Base-by-base conservation (phyloP, 352 stramenopile genomes). In the Peronospora destructor region DNA sequence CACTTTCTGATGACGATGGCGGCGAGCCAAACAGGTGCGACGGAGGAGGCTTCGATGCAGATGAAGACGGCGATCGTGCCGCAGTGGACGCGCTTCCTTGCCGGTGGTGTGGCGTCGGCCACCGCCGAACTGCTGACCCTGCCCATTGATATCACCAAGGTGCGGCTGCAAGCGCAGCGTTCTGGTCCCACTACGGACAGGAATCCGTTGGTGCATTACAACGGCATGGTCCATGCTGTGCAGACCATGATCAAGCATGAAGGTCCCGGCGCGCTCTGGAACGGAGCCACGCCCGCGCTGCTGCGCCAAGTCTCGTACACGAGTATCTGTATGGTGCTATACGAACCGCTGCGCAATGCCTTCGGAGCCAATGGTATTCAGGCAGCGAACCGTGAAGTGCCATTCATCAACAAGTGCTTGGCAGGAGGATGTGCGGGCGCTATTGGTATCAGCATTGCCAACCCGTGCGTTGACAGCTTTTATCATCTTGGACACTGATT, bases 61-160 rank as follows among this genome's bases (percentile, higher is more conserved):
- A 40, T 84, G 36, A 63, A 71, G 42, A 36, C 62, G n/a, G 45
- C 42, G 38, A 64, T 85, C 13, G 75, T 88, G 32, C 49, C 77
- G 41, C 75, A 87, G 52, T 76, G 59, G 64, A 72, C 74, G 48
- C 79, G 82, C 25, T 90, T 93, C 50, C 17, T 87, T 14, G 75
- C 79, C 2, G 78, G 82, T 35, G 82, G 76, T 1, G 49, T 80
- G 12, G 80, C 78, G 14, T 84, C 80, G 0, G 78, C 62, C 21
- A 85, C 77, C 4, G 83, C 84, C 6, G 84, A 94, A 57, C 57
- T 91, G 43, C 63, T 85, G 28, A 94, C 84, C 46, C 55, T 94
- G 43, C 84, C 84, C 10, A 87, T 92, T 49, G 84, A 94, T 63
- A 89, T 81, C 64, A 87, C 79, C 39, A 94, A 94, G 56, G 78